Base-by-base conservation (phyloP, 2,329 filamentous ascomycete genomes). In the Colletotrichum phormii region DNA sequence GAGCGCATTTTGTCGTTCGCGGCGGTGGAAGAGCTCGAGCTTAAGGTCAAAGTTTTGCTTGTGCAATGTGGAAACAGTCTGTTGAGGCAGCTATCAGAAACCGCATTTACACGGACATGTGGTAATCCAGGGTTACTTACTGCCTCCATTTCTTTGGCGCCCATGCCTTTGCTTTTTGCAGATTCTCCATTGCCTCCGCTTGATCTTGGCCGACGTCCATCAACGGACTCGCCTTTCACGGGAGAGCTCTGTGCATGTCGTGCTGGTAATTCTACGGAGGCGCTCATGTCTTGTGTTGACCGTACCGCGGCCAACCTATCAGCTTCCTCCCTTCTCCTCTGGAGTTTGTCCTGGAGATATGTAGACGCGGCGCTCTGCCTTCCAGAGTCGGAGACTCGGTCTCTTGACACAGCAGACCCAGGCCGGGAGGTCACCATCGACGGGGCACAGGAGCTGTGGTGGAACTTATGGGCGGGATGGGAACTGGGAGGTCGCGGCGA, bases 1-100 rank as follows among this genome's bases (percentile, higher is more conserved):
- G 42, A 94, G 77, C 26, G 83, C 83, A 9, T 85, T 86, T 77
- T 93, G 91, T 65, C 88, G 87, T 80, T 94, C 89, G 33, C 92
- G 87, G 7, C 91, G 87, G 78, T 94, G 92, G 76, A 89, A 93
- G 1, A 95, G 81, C 78, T 94, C 92, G 37, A 94, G 84, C 80
- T 95, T 94, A 54, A 95, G 85, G 75, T 94, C 92, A 76, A 94
- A 95, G 77, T 94, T 95, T 81, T 94, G 90, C 79, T 95, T 95
- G 80, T 92, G 90, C 26, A 94, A 82, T 1, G 86, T 91, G 5
- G 92, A 93, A 64, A 94, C 82, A 66, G 91, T 89, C 87, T 93
- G 61, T 49, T 3, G 55, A 59, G 54, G 22, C 66, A 15, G 55
- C 22, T 64, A 63, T 74, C 62, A 77, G 68, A 35, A 53, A 31